Conservation (phyloP, 257 asterid species). For the Ilex asprella region DNA sequence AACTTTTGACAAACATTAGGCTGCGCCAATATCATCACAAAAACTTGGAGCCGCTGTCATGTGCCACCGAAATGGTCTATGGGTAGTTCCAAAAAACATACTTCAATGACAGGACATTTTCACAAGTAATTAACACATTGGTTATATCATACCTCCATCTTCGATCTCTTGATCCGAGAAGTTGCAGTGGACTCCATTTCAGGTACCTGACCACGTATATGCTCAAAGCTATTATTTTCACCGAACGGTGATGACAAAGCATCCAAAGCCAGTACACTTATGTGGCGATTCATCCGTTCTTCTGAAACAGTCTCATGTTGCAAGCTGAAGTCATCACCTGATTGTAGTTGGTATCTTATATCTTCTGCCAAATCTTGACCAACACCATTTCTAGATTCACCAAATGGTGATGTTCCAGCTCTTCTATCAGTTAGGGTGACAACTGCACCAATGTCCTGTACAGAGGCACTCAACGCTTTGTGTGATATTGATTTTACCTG, state of each 20-base stretch:
- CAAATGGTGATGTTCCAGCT: conserved; percentile 9
- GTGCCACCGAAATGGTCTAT: too few relatives aligned
- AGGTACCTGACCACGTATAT: background rate
- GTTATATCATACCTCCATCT: background rate
- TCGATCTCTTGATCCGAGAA: background rate
- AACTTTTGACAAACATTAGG: too few relatives aligned
- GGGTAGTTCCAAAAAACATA: too few relatives aligned
- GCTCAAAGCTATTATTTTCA: background rate
- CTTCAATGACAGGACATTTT: too few relatives aligned
- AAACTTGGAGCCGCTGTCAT: too few relatives aligned
- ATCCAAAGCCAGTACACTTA: background rate
- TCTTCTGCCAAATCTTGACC: conserved; percentile 30
- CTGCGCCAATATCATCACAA: too few relatives aligned
- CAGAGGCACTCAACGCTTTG: conserved; percentile 19
- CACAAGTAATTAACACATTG: background rate
- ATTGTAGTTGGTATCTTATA: background rate
- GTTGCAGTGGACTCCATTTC: background rate
- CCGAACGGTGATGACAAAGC: background rate
- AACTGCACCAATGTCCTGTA: conserved; percentile 30
- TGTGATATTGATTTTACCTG: conserved; percentile 41
- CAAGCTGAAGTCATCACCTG: conserved; percentile 8
- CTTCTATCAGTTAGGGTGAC: conserved; percentile 21
- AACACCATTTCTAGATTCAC: conserved; percentile 10
- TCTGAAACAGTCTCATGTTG: conserved; percentile 3
- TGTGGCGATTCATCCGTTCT: conserved; percentile 21